Base-by-base conservation (phyloP, 1,284 basidiomycete species). In the Ganoderma sinense region DNA sequence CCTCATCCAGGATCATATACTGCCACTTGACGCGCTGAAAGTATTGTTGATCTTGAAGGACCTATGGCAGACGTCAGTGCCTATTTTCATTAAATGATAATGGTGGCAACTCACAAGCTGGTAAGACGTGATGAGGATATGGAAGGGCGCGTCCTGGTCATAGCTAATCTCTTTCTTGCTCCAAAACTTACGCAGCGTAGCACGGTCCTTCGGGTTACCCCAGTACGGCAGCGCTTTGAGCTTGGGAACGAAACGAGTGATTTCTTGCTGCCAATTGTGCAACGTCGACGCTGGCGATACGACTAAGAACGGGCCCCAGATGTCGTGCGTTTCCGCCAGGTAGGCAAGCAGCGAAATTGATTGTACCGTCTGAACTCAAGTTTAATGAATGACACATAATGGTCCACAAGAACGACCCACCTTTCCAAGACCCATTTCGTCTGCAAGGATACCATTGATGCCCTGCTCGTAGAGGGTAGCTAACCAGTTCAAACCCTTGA, bases 261-360 rank as follows among this genome's bases (percentile, higher is more conserved):
- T 89, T 82, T 99, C 98, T 79, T 99, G 98, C 81, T 99, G 97
- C 98, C 98, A 99, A 79, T 99, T 99, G 83, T 99, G 98, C 73
- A 99, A 85, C 0, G 98, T 99, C 6, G 97, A 99, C 1, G 97
- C 94, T 0, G 98, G 98, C 1, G 98, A 97, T 63, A 99, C 98
- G 69, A 99, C 97, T n/a, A 99, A 88, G 87, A 99, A 99, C 20
- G 98, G 98, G 0, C 98, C 98, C 98, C 98, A 99, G 71, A 99
- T 98, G 79, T 99, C 95, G 80, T 99, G 98, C 1, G 92, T 92
- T 83, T 99, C 98, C 11, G 98, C 97, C 26, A 99, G 91, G 82
- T 99, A 98, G 6, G 97, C 96, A 70, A 99, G 88, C 14, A 99
- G 84, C 26, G 98, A 98, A 67, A 99, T 99, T 0, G 97, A 99